These are phyloP conservation scores for Xenoacremonium recifei DNA, from an alignment of 2,329 filamentous ascomycete species.

Conservation along the genomic window DNA sequence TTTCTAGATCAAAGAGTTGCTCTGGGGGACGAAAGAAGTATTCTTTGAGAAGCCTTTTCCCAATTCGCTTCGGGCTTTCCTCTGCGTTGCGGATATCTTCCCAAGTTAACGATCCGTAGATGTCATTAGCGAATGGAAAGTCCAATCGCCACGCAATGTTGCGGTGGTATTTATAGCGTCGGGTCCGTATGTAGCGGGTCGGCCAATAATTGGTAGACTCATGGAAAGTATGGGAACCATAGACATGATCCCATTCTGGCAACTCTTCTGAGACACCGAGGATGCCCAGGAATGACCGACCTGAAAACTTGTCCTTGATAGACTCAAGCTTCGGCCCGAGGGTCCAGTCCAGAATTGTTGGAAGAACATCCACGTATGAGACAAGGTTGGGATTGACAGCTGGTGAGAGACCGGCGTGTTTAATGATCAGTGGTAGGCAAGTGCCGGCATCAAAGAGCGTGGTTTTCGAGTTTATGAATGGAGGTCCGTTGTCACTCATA, in stretches of 20 bases:
- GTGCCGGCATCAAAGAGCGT: conserved; percentile 47
- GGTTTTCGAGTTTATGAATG: conserved; percentile 49
- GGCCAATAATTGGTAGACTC: conserved; percentile 49
- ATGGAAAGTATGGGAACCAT: conserved; percentile 50
- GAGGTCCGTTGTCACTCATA: conserved; percentile 42
- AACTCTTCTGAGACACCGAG: conserved; percentile 19
- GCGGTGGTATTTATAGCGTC: conserved; percentile 46
- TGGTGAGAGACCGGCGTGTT: conserved; percentile 23
- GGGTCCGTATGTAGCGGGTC: conserved; percentile 41
- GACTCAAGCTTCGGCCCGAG: neutral
- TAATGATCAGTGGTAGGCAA: conserved; percentile 39
- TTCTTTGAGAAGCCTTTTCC: conserved; percentile 2
- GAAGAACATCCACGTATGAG: conserved; percentile 43
- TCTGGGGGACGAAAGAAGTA: conserved; percentile 3
- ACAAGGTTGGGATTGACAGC: conserved; percentile 41
- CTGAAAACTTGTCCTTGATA: conserved; percentile 21
- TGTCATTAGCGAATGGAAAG: conserved; percentile 44
- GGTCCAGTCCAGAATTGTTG: conserved; percentile 40
- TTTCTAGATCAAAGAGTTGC: conserved; percentile 1
- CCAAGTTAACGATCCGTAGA: conserved; percentile 41
- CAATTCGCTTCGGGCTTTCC: neutral
- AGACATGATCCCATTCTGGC: conserved; percentile 34
- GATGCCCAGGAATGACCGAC: conserved; percentile 36
- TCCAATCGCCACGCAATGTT: conserved; percentile 47
- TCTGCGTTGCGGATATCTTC: conserved; percentile 22